phyloP scores from a whole-genome alignment of 257 asterid species.

The Solanum sparsipilum region DNA sequence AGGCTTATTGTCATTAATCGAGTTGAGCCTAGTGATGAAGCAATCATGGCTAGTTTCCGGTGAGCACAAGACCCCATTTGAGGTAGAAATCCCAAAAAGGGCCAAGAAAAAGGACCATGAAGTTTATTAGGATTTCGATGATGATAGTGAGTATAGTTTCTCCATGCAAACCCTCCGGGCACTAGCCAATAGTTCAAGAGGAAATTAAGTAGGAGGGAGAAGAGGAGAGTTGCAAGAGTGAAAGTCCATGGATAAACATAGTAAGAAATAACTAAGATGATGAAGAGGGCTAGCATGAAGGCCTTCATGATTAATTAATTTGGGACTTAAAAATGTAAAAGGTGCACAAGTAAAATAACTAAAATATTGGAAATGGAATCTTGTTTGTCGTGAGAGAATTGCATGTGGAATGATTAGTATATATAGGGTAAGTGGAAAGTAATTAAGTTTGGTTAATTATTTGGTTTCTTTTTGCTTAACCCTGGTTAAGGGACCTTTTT shows the following conservation, averaged over 20 bases:
- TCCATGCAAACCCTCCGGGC: background rate
- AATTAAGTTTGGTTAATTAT: background rate
- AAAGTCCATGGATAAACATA: background rate
- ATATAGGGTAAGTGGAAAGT: background rate
- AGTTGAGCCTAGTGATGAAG: background rate
- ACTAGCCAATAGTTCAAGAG: background rate
- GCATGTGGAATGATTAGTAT: background rate
- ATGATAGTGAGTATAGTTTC: background rate
- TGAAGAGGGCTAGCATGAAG: background rate
- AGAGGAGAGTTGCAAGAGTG: background rate
- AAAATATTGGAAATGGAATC: background rate
- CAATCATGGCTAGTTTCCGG: background rate
- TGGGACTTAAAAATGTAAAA: background rate
- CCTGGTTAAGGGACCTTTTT: background rate
- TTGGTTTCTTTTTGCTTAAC: background rate
- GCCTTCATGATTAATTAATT: background rate
- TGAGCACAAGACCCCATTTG: background rate
- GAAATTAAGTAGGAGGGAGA: background rate
- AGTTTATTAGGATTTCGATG: background rate
- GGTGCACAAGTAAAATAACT: background rate
- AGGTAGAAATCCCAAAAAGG: background rate
- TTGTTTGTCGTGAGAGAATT: background rate
- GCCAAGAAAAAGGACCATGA: background rate
- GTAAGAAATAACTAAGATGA: background rate
- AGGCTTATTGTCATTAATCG: background rate